Base-by-base conservation (phyloP, 2,329 filamentous ascomycete species). In the Coniochaeta sp. region DNA sequence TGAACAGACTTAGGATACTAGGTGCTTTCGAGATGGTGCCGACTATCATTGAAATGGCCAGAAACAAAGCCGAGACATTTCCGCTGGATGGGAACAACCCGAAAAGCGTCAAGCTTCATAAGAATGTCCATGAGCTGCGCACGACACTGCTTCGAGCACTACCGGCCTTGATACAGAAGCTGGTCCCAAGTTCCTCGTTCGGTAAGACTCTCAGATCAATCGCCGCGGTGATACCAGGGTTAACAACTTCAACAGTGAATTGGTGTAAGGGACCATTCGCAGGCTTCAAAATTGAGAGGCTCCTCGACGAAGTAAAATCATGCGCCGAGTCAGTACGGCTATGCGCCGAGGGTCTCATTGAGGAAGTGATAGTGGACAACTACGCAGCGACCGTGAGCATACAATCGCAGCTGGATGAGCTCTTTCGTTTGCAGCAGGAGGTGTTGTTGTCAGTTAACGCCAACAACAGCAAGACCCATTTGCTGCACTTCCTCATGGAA, bases 231-330 rank as follows among this genome's bases (percentile, higher is more conserved):
- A 52, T 16, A 14, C 17, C 12, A 11, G 3, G n/a, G 43, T 14
- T 57, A 31, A 59, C 50, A 34, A 40, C 5, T 2, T 9, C 50
- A 22, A n/a, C 34, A 60, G 43, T n/a, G 31, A 60, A 60, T 24
- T 36, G 44, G 26, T 52, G 24, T 16, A 56, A 43, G 26, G 56
- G 47, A 11, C 61, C 61, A 16, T 62, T 62, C 61, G 31, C 59
- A 36, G 19, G 58, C 61, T 17, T 64, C 63, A n/a, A 60, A 52
- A 59, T 68, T 63, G 33, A 60, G 57, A n/a, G 60, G 61, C 58
- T 67, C 63, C 43, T 66, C 63, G 17, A 62, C 64, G 24, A 69
- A 26, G 61, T 62, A 17, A 43, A 56, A 12, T 19, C 19, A 1
- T 31, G 50, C 38, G 58, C 58, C 28, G 61, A 60, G 12, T 16